phyloP scores from a whole-genome alignment of 192 early-diverging fungal genomes.

The Linnemannia schmuckeri region DNA sequence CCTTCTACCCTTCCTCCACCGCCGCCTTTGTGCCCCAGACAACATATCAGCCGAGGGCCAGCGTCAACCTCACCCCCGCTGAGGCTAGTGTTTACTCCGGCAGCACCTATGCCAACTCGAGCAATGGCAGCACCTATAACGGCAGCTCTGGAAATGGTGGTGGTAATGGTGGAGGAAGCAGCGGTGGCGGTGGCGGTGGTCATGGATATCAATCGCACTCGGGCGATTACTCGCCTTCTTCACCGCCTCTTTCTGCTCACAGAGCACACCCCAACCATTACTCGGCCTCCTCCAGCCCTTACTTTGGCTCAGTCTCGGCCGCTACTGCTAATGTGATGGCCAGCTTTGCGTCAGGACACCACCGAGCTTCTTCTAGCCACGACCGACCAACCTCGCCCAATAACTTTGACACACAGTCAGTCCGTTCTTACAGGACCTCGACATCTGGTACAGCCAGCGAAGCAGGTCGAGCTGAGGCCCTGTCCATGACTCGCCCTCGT shows the following conservation, averaged over 20 bases:
- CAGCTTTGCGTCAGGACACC: slow-evolving; percentile 37
- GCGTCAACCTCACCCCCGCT: slow-evolving; percentile 31
- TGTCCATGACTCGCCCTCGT: slow-evolving; percentile 37
- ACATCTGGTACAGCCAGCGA: slow-evolving; percentile 49
- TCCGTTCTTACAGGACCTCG: slow-evolving; percentile 49
- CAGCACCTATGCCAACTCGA: slow-evolving; percentile 15
- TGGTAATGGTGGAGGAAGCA: neutral
- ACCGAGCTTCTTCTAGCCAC: slow-evolving; percentile 37
- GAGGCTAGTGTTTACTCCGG: slow-evolving; percentile 27
- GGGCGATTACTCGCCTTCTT: slow-evolving; percentile 28
- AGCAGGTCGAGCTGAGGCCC: slow-evolving; percentile 31
- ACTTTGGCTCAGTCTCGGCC: slow-evolving; percentile 49
- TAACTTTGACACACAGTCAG: slow-evolving; percentile 42
- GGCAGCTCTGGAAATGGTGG: neutral
- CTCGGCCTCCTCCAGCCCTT: slow-evolving; percentile 32
- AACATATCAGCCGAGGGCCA: slow-evolving; percentile 44
- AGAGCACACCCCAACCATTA: slow-evolving; percentile 16
- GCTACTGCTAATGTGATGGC: slow-evolving; percentile 35
- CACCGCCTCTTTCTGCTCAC: slow-evolving; percentile 30
- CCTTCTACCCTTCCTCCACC: slow-evolving; percentile 26
- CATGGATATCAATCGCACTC: slow-evolving; percentile 40
- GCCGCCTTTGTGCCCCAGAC: slow-evolving; percentile 43
- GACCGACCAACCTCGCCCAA: slow-evolving; percentile 49
- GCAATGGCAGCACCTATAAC: slow-evolving; percentile 13
- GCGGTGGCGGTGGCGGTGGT: neutral